Evolutionary conservation across 805 yeast genomes (phyloP).

Genomic region (Saturnispora dispora): DNA sequence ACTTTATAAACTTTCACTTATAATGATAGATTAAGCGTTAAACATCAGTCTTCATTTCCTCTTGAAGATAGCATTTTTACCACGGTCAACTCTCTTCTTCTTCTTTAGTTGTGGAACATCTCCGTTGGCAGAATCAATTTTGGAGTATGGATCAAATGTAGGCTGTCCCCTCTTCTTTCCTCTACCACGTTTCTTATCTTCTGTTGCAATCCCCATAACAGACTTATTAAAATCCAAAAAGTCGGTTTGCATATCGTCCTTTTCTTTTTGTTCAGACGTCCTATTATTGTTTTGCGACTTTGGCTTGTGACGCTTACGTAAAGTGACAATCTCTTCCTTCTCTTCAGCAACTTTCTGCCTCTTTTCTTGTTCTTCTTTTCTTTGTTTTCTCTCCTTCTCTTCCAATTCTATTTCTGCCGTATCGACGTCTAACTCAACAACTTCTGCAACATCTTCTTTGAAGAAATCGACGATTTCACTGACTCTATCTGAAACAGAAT

Average conservation of each 20-base stretch:
- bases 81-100: constrained; percentile 20
- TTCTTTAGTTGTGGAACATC: constrained; percentile 22
- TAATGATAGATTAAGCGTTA: not conserved
- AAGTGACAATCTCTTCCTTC: constrained; percentile 25
- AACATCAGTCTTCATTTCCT: constrained; percentile 11
- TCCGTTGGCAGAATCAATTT: constrained; percentile 14
- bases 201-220: constrained; percentile 13
- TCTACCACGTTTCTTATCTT: constrained; percentile 12
- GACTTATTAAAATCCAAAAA: constrained; percentile 23
- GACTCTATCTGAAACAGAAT: constrained; percentile 15
- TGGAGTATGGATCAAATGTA: constrained; percentile 52
- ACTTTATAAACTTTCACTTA: not conserved
- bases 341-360: constrained; percentile 12
- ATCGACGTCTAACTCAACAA: constrained; percentile 13
- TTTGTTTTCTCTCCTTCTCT: constrained; percentile 11
- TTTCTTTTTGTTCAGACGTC: constrained; percentile 16
- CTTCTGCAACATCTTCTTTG: constrained; percentile 10
- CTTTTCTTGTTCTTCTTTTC: constrained; percentile 3
- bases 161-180: constrained; percentile 26
- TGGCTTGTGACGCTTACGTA: constrained; percentile 20
- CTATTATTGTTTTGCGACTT: constrained; percentile 11
- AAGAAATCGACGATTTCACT: constrained; percentile 13
- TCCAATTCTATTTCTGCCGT: constrained; percentile 17
- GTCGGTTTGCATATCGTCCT: constrained; percentile 18
- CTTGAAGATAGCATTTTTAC: constrained; percentile 24